phyloP scores from a whole-genome alignment of 2,329 filamentous ascomycete genomes.

The Ascosphaera acerosa region DNA sequence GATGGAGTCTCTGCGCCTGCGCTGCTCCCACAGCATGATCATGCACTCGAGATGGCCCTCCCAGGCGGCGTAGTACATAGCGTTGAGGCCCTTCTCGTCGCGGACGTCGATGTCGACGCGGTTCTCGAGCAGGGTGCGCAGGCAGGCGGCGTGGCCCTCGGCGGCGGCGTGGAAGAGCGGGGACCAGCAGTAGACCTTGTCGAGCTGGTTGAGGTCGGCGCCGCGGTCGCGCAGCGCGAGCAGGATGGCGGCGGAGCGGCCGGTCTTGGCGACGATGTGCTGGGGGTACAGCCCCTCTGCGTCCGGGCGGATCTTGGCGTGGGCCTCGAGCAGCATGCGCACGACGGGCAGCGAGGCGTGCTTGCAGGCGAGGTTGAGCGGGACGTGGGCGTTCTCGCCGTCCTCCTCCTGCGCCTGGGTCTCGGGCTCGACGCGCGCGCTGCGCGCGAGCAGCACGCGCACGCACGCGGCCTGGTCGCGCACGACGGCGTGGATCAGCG shows the following conservation, averaged over 20 bases:
- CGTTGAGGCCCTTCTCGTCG: slow-evolving; percentile 80
- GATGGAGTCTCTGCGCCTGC: slow-evolving; percentile 3
- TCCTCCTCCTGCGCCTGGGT: slow-evolving; percentile 17
- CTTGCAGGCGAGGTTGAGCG: slow-evolving; percentile 83
- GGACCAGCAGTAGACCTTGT: slow-evolving; percentile 95
- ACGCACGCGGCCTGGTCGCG: slow-evolving; percentile 64
- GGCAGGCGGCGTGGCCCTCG: slow-evolving; percentile 75
- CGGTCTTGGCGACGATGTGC: slow-evolving; percentile 77
- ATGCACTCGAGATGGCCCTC: slow-evolving; percentile 91
- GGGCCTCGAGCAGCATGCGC: slow-evolving; percentile 55
- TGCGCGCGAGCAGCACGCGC: slow-evolving; percentile 45
- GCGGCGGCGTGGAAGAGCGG: slow-evolving; percentile 88
- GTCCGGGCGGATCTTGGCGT: slow-evolving; percentile 67
- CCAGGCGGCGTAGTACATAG: slow-evolving; percentile 98
- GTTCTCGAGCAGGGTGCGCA: slow-evolving; percentile 55
- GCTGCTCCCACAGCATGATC: slow-evolving; percentile 40
- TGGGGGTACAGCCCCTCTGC: slow-evolving; percentile 94
- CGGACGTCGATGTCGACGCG: slow-evolving; percentile 54
- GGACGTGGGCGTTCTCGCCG: slow-evolving; percentile 63
- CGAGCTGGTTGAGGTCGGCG: slow-evolving; percentile 70
- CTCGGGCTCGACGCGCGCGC: slow-evolving; percentile 63
- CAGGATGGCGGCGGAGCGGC: slow-evolving; percentile 54
- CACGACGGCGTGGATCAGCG: slow-evolving; percentile 82
- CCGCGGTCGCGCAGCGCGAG: slow-evolving; percentile 62
- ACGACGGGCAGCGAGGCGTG: slow-evolving; percentile 71